Percentiles rank a stretch among this genome's conserved stretches.
phyloP scores from a whole-genome alignment of 129 eudicot species.

The Chrysanthemum lavandulifolium region DNA sequence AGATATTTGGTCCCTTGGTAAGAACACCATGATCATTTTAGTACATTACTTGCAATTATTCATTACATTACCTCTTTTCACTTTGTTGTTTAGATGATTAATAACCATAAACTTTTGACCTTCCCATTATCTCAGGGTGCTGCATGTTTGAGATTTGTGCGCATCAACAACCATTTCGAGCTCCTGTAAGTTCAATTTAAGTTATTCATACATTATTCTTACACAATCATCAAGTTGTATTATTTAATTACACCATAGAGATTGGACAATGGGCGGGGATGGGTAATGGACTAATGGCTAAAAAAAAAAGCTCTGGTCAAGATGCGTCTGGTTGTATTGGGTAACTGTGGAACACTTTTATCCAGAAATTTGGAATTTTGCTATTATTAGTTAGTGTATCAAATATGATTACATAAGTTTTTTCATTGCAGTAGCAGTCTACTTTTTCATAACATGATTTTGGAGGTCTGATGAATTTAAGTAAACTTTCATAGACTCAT shows the following conservation, averaged over 20 bases:
- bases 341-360: neutral
- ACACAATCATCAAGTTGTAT: conserved; percentile 9
- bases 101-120: neutral
- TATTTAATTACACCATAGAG: conserved; percentile 1
- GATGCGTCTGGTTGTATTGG: neutral
- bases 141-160: conserved; percentile 99
- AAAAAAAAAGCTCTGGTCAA: neutral
- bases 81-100: neutral
- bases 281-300: neutral
- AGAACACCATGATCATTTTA: conserved; percentile 8
- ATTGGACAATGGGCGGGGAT: neutral
- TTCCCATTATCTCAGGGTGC: conserved; percentile 54
- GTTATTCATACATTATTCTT: conserved; percentile 8
- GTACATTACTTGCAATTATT: neutral
- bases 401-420: neutral
- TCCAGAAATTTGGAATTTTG: neutral
- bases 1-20: conserved; percentile 98
- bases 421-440: neutral
- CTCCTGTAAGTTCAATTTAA: conserved; percentile 65
- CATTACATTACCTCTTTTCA: neutral
- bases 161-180: conserved; percentile 92
- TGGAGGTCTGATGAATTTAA: neutral
- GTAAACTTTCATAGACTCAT: neutral
- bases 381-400: neutral
- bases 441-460: neutral